A percentile compares a stretch with the other conserved stretches of the same genome.
Conservation (phyloP, 192 early-diverging fungal species). For the Coemansia nantahalensis region DNA sequence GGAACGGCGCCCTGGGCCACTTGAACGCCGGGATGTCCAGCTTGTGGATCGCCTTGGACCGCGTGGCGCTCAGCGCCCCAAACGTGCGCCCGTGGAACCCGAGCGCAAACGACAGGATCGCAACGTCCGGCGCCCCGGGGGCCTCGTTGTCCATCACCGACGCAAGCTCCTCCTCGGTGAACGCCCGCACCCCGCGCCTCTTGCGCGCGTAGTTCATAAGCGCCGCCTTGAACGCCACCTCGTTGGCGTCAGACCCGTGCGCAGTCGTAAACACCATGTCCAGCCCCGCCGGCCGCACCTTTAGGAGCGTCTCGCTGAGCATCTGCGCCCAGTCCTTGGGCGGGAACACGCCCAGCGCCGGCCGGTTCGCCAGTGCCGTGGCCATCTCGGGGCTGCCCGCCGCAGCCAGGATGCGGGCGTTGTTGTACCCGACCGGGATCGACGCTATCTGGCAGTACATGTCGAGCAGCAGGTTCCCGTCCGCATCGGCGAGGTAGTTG, state of each 20-base stretch:
- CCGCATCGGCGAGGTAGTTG: constrained; percentile 72
- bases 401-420: constrained; percentile 55
- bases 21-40: constrained; percentile 71
- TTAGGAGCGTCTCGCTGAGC: constrained; percentile 63
- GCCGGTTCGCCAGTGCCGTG: constrained; percentile 63
- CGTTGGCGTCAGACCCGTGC: constrained; percentile 74
- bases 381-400: constrained; percentile 58
- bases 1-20: constrained; percentile 65
- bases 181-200: constrained; percentile 42
- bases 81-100: constrained; percentile 72
- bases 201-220: constrained; percentile 63
- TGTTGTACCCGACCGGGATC: constrained; percentile 74
- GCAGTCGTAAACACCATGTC: constrained; percentile 69
- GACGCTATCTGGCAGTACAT: constrained; percentile 73
- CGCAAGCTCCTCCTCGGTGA: constrained; percentile 41
- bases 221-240: constrained; percentile 72
- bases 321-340: constrained; percentile 59
- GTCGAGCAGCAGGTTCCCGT: constrained; percentile 69
- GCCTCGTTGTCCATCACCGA: constrained; percentile 64
- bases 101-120: constrained; percentile 62
- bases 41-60: constrained; percentile 71
- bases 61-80: constrained; percentile 65
- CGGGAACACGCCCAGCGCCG: constrained; percentile 67
- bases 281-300: constrained; percentile 63
- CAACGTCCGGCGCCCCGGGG: constrained; percentile 64